Conservation (phyloP, 2,329 filamentous ascomycete genomes). For the Fusarium miscanthi region DNA sequence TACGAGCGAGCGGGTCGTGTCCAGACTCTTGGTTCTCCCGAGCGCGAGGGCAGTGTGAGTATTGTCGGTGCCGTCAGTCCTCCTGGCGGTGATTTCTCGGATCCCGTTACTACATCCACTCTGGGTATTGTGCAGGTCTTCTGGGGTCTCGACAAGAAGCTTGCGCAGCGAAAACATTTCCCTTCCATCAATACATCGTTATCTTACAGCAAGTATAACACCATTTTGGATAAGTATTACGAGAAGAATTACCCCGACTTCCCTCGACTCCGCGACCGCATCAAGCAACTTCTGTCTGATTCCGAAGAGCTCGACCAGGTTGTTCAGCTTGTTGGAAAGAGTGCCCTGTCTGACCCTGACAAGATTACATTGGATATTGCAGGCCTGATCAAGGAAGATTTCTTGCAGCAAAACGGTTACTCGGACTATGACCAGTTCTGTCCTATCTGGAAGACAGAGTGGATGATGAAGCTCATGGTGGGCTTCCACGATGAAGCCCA, state of each 20-base stretch:
- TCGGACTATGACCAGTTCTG: conserved; percentile 99
- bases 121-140: conserved; percentile 99
- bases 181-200: conserved; percentile 95
- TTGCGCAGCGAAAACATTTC: conserved; percentile 99
- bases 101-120: conserved; percentile 93
- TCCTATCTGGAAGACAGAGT: conserved; percentile 99
- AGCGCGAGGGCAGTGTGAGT: conserved; percentile 90
- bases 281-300: conserved; percentile 92
- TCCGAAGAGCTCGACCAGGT: conserved; percentile 99
- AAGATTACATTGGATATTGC: conserved; percentile 98
- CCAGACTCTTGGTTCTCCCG: conserved; percentile 85
- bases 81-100: conserved; percentile 98
- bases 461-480: conserved; percentile 99
- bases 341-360: conserved; percentile 92
- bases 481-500: conserved; percentile 97
- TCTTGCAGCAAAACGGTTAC: conserved; percentile 99
- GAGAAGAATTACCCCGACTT: conserved; percentile 94
- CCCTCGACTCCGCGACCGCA: conserved; percentile 89
- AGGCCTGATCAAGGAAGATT: conserved; percentile 94
- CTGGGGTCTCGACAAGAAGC: conserved; percentile 99
- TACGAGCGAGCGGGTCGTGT: conserved; percentile 97
- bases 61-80: conserved; percentile 98
- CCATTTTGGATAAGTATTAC: conserved; percentile 90
- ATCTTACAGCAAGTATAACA: conserved; percentile 98
- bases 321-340: conserved; percentile 97